Percentiles rank a stretch among this genome's conserved stretches.
These are phyloP conservation scores for Eucalyptus camaldulensis DNA, from an alignment of 345 rosid genomes.

Conservation along the genomic window DNA sequence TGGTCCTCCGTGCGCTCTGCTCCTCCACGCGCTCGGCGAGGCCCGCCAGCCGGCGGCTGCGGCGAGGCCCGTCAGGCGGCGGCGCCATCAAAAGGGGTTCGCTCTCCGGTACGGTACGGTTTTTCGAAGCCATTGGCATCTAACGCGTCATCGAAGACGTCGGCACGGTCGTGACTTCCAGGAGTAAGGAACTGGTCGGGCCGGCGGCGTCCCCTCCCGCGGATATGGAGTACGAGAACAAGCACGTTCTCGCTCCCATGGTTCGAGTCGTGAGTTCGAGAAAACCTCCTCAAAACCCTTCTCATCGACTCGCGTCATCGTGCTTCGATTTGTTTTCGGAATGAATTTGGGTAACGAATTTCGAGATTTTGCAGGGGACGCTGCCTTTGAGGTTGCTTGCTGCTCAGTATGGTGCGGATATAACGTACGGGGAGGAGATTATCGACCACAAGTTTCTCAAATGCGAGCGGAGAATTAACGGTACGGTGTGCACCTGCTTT, in stretches of 20 bases:
- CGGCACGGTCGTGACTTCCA: no score
- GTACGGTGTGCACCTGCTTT: conserved; percentile 3
- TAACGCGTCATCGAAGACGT: no score
- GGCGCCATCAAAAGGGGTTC: no score
- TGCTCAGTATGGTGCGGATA: conserved; percentile 84
- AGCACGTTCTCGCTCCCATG: conserved; percentile 94
- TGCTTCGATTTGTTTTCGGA: background rate
- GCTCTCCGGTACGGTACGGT: no score
- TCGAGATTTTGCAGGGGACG: conserved; percentile 44
- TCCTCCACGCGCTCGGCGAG: background rate
- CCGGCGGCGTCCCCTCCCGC: background rate
- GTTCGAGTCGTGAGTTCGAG: conserved; percentile 68
- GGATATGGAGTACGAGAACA: conserved; percentile 71
- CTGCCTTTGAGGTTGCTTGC: conserved; percentile 67
- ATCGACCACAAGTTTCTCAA: conserved; percentile 72
- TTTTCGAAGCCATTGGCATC: no score
- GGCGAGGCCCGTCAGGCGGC: background rate
- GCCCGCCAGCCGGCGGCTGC: background rate
- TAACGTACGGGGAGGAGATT: conserved; percentile 89
- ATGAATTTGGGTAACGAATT: background rate
- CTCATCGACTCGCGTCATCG: background rate
- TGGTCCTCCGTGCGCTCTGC: background rate
- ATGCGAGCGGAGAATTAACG: conserved; percentile 59
- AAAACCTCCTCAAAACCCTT: background rate
- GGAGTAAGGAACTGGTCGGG: no score